Evolutionary conservation across 2,329 filamentous ascomycete genomes (phyloP), one percentile per base, ranked within the genome.

Genomic region (Cercospora sp.): DNA sequence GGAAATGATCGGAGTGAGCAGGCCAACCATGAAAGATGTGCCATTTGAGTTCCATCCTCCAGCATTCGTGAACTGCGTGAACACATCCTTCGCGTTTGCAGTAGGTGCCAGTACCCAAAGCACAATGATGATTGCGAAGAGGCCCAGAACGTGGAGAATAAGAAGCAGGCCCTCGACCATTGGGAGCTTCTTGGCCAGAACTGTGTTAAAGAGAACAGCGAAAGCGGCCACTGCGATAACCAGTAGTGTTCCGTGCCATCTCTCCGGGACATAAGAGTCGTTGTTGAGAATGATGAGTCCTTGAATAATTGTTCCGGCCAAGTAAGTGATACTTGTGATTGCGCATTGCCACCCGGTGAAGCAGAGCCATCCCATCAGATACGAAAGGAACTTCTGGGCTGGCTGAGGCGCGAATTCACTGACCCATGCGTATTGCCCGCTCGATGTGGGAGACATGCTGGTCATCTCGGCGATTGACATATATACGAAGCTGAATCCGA

Each of bases 101-200:
- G 26, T 64, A 2, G 65, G 65, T 3, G 60, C 61, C 9, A 84
- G 77, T 1, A 80, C 78, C 68, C 81, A 78, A 3, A 86, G 73
- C 0, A 82, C 79, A 23, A 86, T 82, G 13, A 87, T 75, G 64
- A 86, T 83, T 0, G 81, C 84, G 66, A 86, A 84, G 72, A 86
- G 84, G 3, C 84, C 85, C 12, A 83, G 73, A n/a, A 86, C 77
- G 65, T 87, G 85, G 4, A 86, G 73, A 28, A 84, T 79, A 7
- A 86, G 75, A 26, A 85, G 79, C 10, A 83, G 70, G 0, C 81
- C 82, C 73, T 87, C 85, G 31, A 86, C 76, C n/a, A 80, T 76
- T 1, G 84, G 83, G 2, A 86, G 75, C 2, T 81, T 71, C 51
- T 78, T 79, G 1, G 80, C 81, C 5, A 80, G 77, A 18, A 81